These are phyloP conservation scores for Trichosporon coremiiforme DNA, from an alignment of 1,284 basidiomycete genomes.

Conservation along the genomic window DNA sequence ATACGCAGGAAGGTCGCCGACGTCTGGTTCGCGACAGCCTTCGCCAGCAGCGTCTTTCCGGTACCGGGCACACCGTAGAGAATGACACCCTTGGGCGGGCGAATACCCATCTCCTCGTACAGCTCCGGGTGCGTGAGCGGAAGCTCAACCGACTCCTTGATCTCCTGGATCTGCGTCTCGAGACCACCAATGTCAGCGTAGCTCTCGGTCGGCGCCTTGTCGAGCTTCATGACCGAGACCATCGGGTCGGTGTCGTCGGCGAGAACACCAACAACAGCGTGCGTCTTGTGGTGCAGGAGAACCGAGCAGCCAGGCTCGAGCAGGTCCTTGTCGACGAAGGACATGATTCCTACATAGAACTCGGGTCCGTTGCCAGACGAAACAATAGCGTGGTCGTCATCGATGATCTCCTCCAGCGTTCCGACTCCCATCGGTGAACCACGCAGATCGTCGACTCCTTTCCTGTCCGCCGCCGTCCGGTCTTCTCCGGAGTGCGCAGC, in stretches of 20 bases:
- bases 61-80: conserved; percentile 98
- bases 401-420: conserved; percentile 97
- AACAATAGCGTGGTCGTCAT: conserved; percentile 99
- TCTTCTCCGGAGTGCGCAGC: conserved; percentile 84
- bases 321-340: conserved; percentile 97
- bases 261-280: conserved; percentile 91
- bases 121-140: conserved; percentile 98
- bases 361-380: conserved; percentile 93
- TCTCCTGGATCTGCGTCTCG: conserved; percentile 96
- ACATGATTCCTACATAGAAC: conserved; percentile 98
- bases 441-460: conserved; percentile 90
- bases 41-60: conserved; percentile 96
- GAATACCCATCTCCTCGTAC: conserved; percentile 99
- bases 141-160: conserved; percentile 99
- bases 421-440: conserved; percentile 97
- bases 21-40: conserved; percentile 98
- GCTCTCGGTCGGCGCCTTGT: conserved; percentile 97
- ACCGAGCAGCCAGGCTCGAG: conserved; percentile 96
- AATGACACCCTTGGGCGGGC: conserved; percentile 98
- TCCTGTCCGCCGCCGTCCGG: conserved; percentile 93
- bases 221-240: conserved; percentile 98
- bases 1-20: conserved; percentile 98
- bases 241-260: conserved; percentile 97
- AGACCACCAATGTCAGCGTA: conserved; percentile 98
- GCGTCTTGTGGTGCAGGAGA: conserved; percentile 93